Conservation (phyloP, 225 moss, liverwort and hornwort species). For the Polytrichum formosum region DNA sequence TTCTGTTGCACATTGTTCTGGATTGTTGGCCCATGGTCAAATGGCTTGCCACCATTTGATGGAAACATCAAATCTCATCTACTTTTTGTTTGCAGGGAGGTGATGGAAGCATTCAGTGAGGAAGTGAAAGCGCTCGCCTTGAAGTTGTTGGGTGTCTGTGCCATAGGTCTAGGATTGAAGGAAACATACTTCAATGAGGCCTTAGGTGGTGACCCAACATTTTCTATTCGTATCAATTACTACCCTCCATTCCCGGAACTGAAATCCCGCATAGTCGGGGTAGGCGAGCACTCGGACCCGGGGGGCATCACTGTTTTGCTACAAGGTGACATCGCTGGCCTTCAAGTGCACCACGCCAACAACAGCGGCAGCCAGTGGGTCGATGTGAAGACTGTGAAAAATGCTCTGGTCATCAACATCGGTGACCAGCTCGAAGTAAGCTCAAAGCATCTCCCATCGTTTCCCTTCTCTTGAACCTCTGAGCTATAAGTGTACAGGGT, state of each 20-base stretch:
- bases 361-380: conserved; percentile 5
- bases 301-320: conserved; percentile 9
- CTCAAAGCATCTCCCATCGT: too few species aligned
- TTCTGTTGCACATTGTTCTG: too few species aligned
- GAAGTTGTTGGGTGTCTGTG: conserved; percentile 3
- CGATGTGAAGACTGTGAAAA: conserved; percentile 5
- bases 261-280: neutral
- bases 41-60: too few species aligned
- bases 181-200: neutral
- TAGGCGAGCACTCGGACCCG: conserved; percentile 13
- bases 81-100: conserved; percentile 2
- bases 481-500: neutral
- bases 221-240: conserved; percentile 5
- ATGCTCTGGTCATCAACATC: conserved; percentile 10
- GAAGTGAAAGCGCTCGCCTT: neutral
- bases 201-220: conserved; percentile 2
- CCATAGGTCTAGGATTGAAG: conserved; percentile 4
- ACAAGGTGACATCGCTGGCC: conserved; percentile 9
- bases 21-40: too few species aligned
- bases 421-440: conserved; percentile 14
- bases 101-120: conserved; percentile 7
- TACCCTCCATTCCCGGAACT: conserved; percentile 5
- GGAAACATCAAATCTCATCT: too few species aligned
- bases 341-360: conserved; percentile 4
- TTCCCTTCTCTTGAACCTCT: too few species aligned